phyloP scores from a whole-genome alignment of 1,139 yeast species.

The Keqinozyma sinolaborantium region DNA sequence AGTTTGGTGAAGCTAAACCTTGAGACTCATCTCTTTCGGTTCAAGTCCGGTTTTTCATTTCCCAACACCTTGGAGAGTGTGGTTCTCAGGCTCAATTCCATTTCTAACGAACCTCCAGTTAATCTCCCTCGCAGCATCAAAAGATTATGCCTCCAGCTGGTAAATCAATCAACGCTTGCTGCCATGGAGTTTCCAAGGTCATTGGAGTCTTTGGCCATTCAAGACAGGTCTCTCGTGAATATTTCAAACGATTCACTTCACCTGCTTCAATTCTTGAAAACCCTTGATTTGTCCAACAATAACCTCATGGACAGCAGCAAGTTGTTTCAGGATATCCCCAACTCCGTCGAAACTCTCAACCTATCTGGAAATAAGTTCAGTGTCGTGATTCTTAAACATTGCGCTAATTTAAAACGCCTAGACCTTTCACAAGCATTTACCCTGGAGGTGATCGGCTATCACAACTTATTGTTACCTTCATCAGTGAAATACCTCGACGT shows the following conservation, averaged over 20 bases:
- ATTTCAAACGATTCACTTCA: not conserved
- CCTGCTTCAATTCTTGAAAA: not conserved
- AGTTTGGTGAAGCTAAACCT: not conserved
- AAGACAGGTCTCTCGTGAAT: not conserved
- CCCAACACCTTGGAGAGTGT: not conserved
- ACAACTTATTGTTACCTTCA: not conserved
- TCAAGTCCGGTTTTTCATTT: not conserved
- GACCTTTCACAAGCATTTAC: not conserved
- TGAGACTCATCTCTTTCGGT: not conserved
- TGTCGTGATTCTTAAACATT: not conserved
- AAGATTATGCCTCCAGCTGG: not conserved
- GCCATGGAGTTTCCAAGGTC: not conserved
- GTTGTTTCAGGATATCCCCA: not conserved
- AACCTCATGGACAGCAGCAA: not conserved
- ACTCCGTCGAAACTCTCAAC: not conserved
- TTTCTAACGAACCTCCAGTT: not conserved
- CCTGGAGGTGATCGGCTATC: not conserved
- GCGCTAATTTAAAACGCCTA: not conserved
- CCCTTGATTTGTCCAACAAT: not conserved
- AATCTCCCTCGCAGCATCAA: not conserved
- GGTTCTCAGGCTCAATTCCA: not conserved
- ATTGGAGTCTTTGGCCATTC: not conserved
- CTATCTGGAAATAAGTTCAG: not conserved
- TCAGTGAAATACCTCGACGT: not conserved
- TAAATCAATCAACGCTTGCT: not conserved